Base-by-base conservation (phyloP, 148 eudicot genomes). In the Pharnaceum exiguum region DNA sequence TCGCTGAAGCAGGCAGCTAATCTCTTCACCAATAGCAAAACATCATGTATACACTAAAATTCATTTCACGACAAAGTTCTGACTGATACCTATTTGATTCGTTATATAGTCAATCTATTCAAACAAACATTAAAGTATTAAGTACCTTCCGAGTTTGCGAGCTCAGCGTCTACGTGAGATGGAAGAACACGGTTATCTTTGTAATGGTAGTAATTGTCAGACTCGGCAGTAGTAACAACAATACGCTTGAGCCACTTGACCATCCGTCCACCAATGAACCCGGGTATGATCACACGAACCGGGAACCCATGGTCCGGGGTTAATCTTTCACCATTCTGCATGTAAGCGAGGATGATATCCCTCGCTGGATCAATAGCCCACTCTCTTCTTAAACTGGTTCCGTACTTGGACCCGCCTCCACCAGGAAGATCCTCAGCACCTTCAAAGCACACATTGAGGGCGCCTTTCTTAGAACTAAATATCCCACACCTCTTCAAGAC, bases 401-500 rank as follows among this genome's bases (percentile, higher is more conserved):
- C 98, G 27, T 93, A 93, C 31, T 93, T 93, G 24, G 96, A 88
- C 13, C 98, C 98, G 3, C 95, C 94, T 2, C 98, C 98, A 2
- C 98, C 98, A 1, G 98, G 98, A 5, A 93, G 60, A 52, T 85
- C 96, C 74, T 93, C 98, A 1, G 89, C 88, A 2, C 98, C 98
- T 55, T 93, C 98, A 56, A 93, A 88, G 18, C 96, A 93, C 0
- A 93, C 87, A 43, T 93, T 86, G 1, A 85, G 67, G n/a, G 85
- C 90, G 0, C 94, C 98, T 3, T 66, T 79, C 6, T 46, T 63
- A 7, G 74, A 54, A 60, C 71, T 76, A 60, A 64, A 62, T 4
- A 93, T 62, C 5, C 98, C 98, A 46, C 95, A 85, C 42, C 81
- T 66, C 53, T 75, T 83, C 1, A 93, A 55, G 12, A 93, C 25